A percentile compares a stretch with the other conserved stretches of the same genome.
These are phyloP conservation scores for Sphagnum magellanicum DNA, from an alignment of 228 moss, liverwort and hornwort species.

Conservation along the genomic window DNA sequence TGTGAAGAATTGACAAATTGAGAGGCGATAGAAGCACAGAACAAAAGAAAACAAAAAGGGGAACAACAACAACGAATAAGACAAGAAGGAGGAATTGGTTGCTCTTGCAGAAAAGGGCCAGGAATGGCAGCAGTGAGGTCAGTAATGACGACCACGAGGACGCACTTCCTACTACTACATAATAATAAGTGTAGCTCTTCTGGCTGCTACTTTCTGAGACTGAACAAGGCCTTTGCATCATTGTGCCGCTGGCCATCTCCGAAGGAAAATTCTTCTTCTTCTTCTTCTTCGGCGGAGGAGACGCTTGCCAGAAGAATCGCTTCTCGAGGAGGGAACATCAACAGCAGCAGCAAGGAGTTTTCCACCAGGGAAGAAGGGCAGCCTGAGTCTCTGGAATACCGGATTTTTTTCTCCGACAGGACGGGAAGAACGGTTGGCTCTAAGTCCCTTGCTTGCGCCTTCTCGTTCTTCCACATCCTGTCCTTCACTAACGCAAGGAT, in stretches of 20 bases:
- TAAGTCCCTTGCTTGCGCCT: background rate
- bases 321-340: too few relatives aligned
- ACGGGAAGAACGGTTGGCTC: constrained; percentile 39
- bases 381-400: constrained; percentile 49
- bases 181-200: too few relatives aligned
- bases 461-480: background rate
- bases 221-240: too few relatives aligned
- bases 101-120: background rate
- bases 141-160: background rate
- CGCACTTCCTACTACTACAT: too few relatives aligned
- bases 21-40: background rate
- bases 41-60: background rate
- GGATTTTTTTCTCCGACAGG: constrained; percentile 45
- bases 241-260: too few relatives aligned
- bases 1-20: background rate
- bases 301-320: too few relatives aligned
- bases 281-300: too few relatives aligned
- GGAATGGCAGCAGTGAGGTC: constrained; percentile 1
- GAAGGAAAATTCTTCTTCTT: too few relatives aligned
- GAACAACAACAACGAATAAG: background rate
- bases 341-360: constrained; percentile 10
- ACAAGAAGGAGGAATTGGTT: background rate
- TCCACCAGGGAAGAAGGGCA: constrained; percentile 32
- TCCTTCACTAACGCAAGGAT: too few relatives aligned
- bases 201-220: too few relatives aligned